Base-by-base conservation (phyloP, 768 basidiomycete genomes). In the Phlebiopsis flavidoalba region DNA sequence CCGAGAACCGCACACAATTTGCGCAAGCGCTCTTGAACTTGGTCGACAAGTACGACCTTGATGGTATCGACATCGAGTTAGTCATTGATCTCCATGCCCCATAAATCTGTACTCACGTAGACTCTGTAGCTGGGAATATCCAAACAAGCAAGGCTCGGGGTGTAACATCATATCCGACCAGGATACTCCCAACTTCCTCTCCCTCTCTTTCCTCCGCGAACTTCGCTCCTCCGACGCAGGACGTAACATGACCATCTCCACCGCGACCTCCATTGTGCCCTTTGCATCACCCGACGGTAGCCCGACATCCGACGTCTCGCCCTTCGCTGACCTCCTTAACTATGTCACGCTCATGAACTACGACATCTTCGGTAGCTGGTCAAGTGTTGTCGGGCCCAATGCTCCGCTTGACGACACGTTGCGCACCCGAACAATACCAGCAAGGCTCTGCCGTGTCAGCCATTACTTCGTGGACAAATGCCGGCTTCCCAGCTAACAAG, bases 321-420 rank as follows among this genome's bases (percentile, higher is more conserved):
- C 53, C 0, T 95, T 94, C 66, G 87, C 86, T 5, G 65, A 80
- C 1, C 83, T 88, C 1, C 78, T 97, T 51, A 85, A 88, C 69
- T 84, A 81, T 73, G 77, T 89, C 61, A 72, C 69, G 36, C 74
- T 88, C 43, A 90, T 90, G 88, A 83, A 83, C 69, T 90, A 89
- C 71, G 88, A 89, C 67, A 71, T 88, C 58, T 80, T 74, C 65
- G 83, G 85, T 46, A 54, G 61, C 12, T 80, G 80, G 70, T 77
- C 79, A 47, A 69, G 75, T 61, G 71, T 84, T 64, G 79, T 83
- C 57, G 94, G 94, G 1, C 85, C 96, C 17, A 93, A 93, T 70
- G 88, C 96, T 3, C 94, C 95, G 8, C 78, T 97, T 48, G 76
- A 86, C 58, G 88, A 97, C 73, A 77, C 81, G n/a, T 1, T 97